phyloP scores from a whole-genome alignment of 139 green algal genomes.

The Micractinium conductrix region DNA sequence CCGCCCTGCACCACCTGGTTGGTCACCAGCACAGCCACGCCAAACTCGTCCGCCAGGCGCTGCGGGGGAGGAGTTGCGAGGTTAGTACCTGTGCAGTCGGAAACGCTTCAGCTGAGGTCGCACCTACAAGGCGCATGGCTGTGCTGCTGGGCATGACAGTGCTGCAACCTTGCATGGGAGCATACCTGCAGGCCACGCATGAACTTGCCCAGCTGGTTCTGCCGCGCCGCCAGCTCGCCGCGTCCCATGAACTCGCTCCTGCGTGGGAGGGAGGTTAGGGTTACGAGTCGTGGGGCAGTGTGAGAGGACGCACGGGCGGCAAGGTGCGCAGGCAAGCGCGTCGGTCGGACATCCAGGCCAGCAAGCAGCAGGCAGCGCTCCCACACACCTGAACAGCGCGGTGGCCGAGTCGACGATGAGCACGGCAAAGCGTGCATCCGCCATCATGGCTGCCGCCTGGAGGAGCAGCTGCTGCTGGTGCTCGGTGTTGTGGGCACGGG shows the following conservation, averaged over 20 bases:
- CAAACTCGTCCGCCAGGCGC: slow-evolving; percentile 95
- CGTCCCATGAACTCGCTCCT: slow-evolving; percentile 87
- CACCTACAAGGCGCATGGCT: too few relatives aligned
- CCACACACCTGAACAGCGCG: slow-evolving; percentile 78
- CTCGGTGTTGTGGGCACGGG: slow-evolving; percentile 98
- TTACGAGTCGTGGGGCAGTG: not conserved
- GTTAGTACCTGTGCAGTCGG: too few relatives aligned
- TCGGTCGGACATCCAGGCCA: not conserved
- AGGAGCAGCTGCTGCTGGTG: slow-evolving; percentile 94
- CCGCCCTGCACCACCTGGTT: slow-evolving; percentile 97
- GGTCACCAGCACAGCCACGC: slow-evolving; percentile 94
- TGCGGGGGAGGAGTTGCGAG: too few relatives aligned
- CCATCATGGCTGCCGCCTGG: slow-evolving; percentile 92
- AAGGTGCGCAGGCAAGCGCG: not conserved
- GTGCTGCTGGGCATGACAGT: too few relatives aligned
- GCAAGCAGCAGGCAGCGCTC: not conserved
- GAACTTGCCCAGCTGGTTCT: slow-evolving; percentile 91
- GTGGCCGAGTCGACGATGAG: slow-evolving; percentile 97
- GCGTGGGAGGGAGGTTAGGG: not conserved
- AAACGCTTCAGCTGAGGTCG: too few relatives aligned
- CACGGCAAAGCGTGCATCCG: slow-evolving; percentile 91
- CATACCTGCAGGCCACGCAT: slow-evolving; percentile 86
- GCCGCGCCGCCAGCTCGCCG: slow-evolving; percentile 88
- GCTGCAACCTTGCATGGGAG: too few relatives aligned
- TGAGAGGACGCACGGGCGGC: not conserved